phyloP scores from a whole-genome alignment of 495 filamentous ascomycete species.

The Penicillium angulare region DNA sequence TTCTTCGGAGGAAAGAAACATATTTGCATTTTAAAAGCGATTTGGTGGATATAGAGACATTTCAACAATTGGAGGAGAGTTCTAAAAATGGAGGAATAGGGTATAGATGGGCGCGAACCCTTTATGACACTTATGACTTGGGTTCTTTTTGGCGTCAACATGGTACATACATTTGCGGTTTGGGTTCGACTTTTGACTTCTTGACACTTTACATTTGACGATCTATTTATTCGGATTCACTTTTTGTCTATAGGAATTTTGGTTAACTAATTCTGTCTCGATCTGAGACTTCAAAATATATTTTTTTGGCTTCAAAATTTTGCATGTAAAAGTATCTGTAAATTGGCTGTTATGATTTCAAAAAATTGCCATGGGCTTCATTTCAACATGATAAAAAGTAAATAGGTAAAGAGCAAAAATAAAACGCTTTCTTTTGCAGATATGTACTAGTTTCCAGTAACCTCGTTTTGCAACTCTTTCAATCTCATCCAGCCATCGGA shows the following conservation, averaged over 20 bases:
- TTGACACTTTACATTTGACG: not conserved
- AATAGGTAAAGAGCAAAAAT: not conserved
- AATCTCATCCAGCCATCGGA: conserved; percentile 67
- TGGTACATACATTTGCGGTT: conserved; percentile 1
- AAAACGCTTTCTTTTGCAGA: not conserved
- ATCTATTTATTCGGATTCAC: not conserved
- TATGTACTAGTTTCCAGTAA: conserved; percentile 32
- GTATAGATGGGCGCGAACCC: not conserved
- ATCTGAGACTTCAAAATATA: too few species aligned
- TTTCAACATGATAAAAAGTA: too few species aligned
- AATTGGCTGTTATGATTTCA: too few species aligned
- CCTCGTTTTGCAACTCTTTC: conserved; percentile 45
- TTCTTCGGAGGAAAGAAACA: not conserved
- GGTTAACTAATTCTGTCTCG: not conserved
- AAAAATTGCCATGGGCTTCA: too few species aligned
- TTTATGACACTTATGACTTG: conserved; percentile 1
- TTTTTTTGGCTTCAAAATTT: too few species aligned
- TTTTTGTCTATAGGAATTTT: not conserved
- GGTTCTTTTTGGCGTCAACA: not conserved
- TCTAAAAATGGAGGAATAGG: not conserved
- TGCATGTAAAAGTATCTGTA: too few species aligned
- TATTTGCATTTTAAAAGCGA: not conserved
- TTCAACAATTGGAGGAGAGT: not conserved
- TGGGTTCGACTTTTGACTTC: not conserved
- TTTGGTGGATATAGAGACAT: not conserved